These are phyloP conservation scores for Sapria himalayana DNA, from an alignment of 345 rosid species.

Conservation along the genomic window DNA sequence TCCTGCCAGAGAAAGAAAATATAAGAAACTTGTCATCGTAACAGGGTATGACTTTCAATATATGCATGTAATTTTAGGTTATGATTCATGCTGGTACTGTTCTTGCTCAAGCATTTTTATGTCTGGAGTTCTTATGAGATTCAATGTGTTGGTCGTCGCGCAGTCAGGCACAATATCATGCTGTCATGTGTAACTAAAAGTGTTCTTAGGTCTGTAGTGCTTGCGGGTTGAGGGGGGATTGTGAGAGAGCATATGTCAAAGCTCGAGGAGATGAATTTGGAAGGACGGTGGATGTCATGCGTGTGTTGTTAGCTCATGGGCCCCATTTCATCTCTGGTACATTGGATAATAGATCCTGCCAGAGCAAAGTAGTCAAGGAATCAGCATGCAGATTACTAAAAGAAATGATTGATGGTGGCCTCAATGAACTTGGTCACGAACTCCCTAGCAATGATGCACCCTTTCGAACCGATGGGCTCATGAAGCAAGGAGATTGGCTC, in stretches of 20 bases:
- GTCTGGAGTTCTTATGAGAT: no score
- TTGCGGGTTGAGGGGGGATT: constrained; percentile 68
- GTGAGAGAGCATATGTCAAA: constrained; percentile 66
- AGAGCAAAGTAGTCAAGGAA: constrained; percentile 38
- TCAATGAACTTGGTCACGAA: constrained; percentile 15
- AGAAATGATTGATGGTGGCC: constrained; percentile 31
- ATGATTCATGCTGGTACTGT: no score
- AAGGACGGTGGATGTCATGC: constrained; percentile 71
- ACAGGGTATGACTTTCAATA: no score
- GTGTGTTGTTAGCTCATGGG: constrained; percentile 46
- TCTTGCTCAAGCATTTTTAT: no score
- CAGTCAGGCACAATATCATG: no score
- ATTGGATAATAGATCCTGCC: constrained; percentile 40
- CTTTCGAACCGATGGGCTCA: constrained; percentile 13
- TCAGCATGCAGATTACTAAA: constrained; percentile 47
- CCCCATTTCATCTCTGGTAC: constrained; percentile 26
- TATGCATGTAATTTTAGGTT: no score
- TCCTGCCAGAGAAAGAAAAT: no score
- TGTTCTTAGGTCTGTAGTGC: constrained; percentile 67
- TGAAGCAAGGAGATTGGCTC: constrained; percentile 65
- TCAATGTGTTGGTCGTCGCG: no score
- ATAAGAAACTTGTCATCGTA: no score
- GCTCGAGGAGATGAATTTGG: constrained; percentile 45
- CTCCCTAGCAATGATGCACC: constrained; percentile 6
- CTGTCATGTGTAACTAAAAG: no score